These are phyloP conservation scores for Boletus rufocinnamomeus DNA, from an alignment of 768 basidiomycete species.

Conservation along the genomic window DNA sequence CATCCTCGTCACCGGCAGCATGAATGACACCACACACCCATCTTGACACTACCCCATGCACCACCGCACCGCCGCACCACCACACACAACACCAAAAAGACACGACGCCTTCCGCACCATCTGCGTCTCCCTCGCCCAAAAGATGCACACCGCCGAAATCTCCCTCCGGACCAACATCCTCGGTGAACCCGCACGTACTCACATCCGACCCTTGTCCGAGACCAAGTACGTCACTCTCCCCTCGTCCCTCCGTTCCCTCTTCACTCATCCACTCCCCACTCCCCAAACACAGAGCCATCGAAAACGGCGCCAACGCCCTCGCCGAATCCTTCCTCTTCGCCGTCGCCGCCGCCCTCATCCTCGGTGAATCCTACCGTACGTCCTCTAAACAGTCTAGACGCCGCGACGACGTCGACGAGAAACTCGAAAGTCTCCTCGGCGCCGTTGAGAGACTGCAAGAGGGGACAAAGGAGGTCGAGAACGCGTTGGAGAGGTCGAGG, in stretches of 20 bases:
- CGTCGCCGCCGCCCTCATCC: slow-evolving; percentile 72
- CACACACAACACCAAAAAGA: slow-evolving; percentile 40
- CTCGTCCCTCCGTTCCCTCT: no score
- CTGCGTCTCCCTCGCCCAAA: slow-evolving; percentile 75
- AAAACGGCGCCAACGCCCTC: slow-evolving; percentile 81
- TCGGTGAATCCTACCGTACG: slow-evolving; percentile 76
- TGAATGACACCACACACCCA: neutral
- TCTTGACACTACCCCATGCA: neutral
- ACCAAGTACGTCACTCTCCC: slow-evolving; percentile 67
- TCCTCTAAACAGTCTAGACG: slow-evolving; percentile 69
- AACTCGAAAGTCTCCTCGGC: slow-evolving; percentile 57
- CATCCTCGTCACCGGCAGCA: neutral
- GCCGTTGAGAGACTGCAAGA: slow-evolving; percentile 48
- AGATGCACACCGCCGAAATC: slow-evolving; percentile 73
- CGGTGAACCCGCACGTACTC: slow-evolving; percentile 66
- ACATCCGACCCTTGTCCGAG: slow-evolving; percentile 77
- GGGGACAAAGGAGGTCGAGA: slow-evolving; percentile 44
- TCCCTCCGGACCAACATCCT: slow-evolving; percentile 73
- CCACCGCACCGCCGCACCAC: neutral
- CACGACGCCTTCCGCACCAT: slow-evolving; percentile 71
- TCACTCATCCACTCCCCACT: rapidly evolving
- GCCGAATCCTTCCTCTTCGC: slow-evolving; percentile 84
- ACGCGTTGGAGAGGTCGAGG: slow-evolving; percentile 45
- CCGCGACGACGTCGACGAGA: slow-evolving; percentile 72
- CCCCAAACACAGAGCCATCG: slow-evolving; percentile 60